Percentiles rank a stretch among this genome's conserved stretches.
Conservation (phyloP, 495 filamentous ascomycete species). For the Lentithecium fluviatile region DNA sequence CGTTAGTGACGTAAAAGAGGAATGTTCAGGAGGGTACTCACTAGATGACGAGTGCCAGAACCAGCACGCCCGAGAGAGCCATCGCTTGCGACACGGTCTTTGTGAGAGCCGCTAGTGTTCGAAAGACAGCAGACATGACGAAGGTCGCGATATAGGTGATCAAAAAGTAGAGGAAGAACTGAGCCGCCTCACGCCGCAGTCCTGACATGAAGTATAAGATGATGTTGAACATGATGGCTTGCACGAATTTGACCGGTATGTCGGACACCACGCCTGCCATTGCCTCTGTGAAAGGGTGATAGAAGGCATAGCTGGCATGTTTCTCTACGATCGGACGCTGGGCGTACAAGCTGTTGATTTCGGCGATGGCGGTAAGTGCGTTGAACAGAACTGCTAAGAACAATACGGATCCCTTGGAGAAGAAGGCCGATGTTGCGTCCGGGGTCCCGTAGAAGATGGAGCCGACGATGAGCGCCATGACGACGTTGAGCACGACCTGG, state of each 20-base stretch:
- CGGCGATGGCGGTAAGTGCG: constrained; percentile 70
- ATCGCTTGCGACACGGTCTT: constrained; percentile 25
- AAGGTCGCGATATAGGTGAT: constrained; percentile 60
- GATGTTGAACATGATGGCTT: constrained; percentile 59
- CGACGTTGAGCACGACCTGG: constrained; percentile 51
- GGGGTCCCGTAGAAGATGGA: constrained; percentile 75
- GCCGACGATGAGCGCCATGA: constrained; percentile 73
- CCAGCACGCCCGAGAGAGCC: constrained; percentile 45
- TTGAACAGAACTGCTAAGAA: constrained; percentile 87
- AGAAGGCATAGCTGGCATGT: constrained; percentile 78
- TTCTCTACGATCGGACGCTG: constrained; percentile 92
- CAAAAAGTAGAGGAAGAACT: constrained; percentile 76
- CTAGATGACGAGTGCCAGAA: constrained; percentile 62
- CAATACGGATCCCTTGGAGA: constrained; percentile 68
- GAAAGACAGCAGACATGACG: constrained; percentile 72
- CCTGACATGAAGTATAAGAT: constrained; percentile 82
- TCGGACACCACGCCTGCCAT: constrained; percentile 75
- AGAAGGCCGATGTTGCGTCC: constrained; percentile 64
- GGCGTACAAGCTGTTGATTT: constrained; percentile 77
- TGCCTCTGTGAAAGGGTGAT: constrained; percentile 82
- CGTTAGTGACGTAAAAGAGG: constrained; percentile 65
- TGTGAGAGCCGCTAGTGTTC: constrained; percentile 57
- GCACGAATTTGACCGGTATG: constrained; percentile 58
- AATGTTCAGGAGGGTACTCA: background rate
- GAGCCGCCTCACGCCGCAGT: constrained; percentile 64